phyloP scores from a whole-genome alignment of 169 alveolate species.

The Plasmodium billcollinsi region DNA sequence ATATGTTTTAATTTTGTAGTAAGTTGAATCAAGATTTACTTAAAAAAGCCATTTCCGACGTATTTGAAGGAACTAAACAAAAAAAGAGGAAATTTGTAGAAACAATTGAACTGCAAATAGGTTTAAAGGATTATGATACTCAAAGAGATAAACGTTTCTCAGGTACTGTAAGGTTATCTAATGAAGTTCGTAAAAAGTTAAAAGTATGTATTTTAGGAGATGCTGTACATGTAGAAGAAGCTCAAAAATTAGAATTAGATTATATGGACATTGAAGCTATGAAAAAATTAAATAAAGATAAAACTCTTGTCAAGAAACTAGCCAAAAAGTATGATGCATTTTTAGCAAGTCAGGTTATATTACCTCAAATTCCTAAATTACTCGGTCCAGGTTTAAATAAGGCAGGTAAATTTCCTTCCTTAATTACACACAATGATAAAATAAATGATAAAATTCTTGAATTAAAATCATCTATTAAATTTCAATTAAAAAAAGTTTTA shows the following conservation, averaged over 20 bases:
- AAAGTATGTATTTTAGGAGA: conserved; percentile 99
- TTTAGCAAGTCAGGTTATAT: conserved; percentile 98
- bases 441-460: conserved; percentile 97
- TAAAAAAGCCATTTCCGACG: conserved; percentile 93
- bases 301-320: conserved; percentile 98
- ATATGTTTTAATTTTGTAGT: conserved; percentile 70
- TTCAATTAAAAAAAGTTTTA: conserved; percentile 96
- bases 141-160: conserved; percentile 99
- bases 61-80: conserved; percentile 94
- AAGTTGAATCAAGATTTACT: conserved; percentile 88
- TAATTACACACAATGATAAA: conserved; percentile 97
- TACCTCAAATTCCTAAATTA: conserved; percentile 99
- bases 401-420: conserved; percentile 99
- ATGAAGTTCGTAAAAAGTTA: conserved; percentile 96
- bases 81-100: conserved; percentile 97
- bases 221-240: conserved; percentile 99
- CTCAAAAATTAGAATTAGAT: conserved; percentile 96
- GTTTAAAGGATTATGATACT: conserved; percentile 99
- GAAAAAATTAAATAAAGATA: conserved; percentile 99
- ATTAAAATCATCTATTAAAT: conserved; percentile 93
- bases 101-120: conserved; percentile 99
- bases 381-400: conserved; percentile 99
- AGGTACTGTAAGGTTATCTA: conserved; percentile 98
- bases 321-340: conserved; percentile 97
- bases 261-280: conserved; percentile 98